Conservation (phyloP, 768 basidiomycete species). For the Lyophyllum atratum region DNA sequence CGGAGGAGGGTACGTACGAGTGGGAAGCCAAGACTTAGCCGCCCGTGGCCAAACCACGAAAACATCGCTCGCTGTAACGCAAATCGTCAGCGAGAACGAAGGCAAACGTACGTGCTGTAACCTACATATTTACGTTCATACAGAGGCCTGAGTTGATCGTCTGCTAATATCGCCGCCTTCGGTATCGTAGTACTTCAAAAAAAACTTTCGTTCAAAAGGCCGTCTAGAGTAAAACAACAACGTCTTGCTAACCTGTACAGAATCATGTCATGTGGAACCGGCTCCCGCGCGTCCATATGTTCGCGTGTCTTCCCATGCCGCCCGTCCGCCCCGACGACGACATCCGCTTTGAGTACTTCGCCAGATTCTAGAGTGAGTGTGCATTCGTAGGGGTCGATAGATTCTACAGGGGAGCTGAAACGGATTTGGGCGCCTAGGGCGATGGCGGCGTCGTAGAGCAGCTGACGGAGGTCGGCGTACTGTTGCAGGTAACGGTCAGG, state of each 20-base stretch:
- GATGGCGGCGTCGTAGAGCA: slow-evolving; percentile 49
- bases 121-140: slow-evolving; percentile 27
- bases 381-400: slow-evolving; percentile 26
- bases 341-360: slow-evolving; percentile 43
- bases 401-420: slow-evolving; percentile 31
- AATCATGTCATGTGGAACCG: slow-evolving; percentile 23
- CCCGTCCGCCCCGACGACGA: slow-evolving; percentile 65
- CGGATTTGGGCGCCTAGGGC: slow-evolving; percentile 45
- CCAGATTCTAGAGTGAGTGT: slow-evolving; percentile 41
- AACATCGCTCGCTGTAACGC: slow-evolving; percentile 27
- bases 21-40: slow-evolving; percentile 30
- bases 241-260: slow-evolving; percentile 44
- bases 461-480: slow-evolving; percentile 52
- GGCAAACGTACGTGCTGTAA: not conserved
- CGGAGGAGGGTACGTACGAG: too few species aligned
- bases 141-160: slow-evolving; percentile 38
- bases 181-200: slow-evolving; percentile 40
- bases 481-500: slow-evolving; percentile 20
- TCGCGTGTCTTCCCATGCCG: slow-evolving; percentile 28
- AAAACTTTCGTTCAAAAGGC: not conserved
- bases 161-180: slow-evolving; percentile 36
- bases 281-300: slow-evolving; percentile 30
- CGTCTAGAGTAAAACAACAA: not conserved
- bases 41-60: slow-evolving; percentile 37
- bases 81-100: not conserved